Evolutionary conservation across 1,284 basidiomycete species (phyloP), one percentile per base, ranked within the genome.

Genomic region (Xanthoconium separans): DNA sequence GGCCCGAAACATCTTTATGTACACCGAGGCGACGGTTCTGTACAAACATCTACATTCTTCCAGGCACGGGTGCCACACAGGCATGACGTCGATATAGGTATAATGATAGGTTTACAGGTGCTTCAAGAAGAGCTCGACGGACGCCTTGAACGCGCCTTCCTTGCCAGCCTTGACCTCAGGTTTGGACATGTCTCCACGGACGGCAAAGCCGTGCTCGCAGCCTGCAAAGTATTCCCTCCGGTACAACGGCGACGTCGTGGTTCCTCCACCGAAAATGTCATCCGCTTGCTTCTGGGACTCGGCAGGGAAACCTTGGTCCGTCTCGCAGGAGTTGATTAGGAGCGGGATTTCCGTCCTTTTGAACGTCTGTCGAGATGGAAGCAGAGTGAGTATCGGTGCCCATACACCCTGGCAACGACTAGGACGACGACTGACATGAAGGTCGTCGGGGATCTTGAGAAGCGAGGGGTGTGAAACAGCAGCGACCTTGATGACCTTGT

Each of bases 71-170:
- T 49, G 49, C 42, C 31, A 18, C 55, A 58, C 51, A 53, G 24
- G 24, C 16, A 24, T 34, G 3, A 24, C 9, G 10, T 29, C 20
- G 39, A 29, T 30, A 24, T 1, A 27, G 43, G 31, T 39, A 45
- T 39, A 24, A 33, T 9, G 7, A 41, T 37, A 46, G 1, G 27
- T 44, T 64, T 59, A 75, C 41, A 74, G 42, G 47, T 77, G 63
- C 50, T 72, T 62, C 50, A 65, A 58, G 62, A 84, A 77, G 76
- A 76, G 85, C 62, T 80, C 74, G 11, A 85, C 77, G 3, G 76
- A 70, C 22, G 75, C 69, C 63, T 78, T 78, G 69, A 85, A 84
- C 0, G 84, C 74, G 20, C 79, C 82, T 65, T 88, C 86, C 69
- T 87, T 87, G 13, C 75, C 82, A 16, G 75, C 77, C 66, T 82